These are phyloP conservation scores for Eucalyptus pumila DNA, from an alignment of 345 rosid genomes.

Conservation along the genomic window DNA sequence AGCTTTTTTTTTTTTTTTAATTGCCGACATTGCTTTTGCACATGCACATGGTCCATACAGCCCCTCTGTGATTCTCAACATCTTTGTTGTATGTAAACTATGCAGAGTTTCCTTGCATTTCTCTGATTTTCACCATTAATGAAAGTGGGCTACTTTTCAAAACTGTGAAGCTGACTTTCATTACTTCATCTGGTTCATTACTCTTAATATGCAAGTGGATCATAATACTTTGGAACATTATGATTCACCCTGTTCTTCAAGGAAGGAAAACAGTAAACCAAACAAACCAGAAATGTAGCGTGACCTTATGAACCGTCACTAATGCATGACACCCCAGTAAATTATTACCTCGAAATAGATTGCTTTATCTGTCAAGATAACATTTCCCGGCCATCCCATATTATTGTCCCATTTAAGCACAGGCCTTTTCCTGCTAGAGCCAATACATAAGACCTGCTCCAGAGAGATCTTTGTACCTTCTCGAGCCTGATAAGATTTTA, in stretches of 20 bases:
- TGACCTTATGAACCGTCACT: neutral
- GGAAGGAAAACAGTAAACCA: neutral
- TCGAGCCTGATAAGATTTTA: slow-evolving; percentile 48
- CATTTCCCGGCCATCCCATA: slow-evolving; percentile 94
- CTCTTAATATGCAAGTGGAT: neutral
- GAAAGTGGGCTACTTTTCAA: neutral
- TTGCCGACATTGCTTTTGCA: neutral
- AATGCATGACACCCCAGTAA: neutral
- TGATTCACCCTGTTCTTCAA: neutral
- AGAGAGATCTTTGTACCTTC: slow-evolving; percentile 30
- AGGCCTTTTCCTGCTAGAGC: slow-evolving; percentile 73
- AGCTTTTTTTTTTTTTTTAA: neutral
- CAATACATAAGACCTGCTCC: slow-evolving; percentile 76
- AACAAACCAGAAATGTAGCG: neutral
- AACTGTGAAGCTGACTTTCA: neutral
- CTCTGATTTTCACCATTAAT: neutral
- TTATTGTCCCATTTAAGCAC: slow-evolving; percentile 92
- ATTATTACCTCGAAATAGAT: slow-evolving; percentile 79
- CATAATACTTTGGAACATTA: neutral
- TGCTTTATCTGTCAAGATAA: slow-evolving; percentile 75
- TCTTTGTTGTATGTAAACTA: neutral
- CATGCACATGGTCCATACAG: neutral
- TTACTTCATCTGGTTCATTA: neutral
- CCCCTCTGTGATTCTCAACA: neutral
- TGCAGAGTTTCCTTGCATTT: neutral